Percentiles rank a stretch among this genome's conserved stretches.
phyloP scores from a whole-genome alignment of 768 basidiomycete species.

The Multifurca ochricompacta region DNA sequence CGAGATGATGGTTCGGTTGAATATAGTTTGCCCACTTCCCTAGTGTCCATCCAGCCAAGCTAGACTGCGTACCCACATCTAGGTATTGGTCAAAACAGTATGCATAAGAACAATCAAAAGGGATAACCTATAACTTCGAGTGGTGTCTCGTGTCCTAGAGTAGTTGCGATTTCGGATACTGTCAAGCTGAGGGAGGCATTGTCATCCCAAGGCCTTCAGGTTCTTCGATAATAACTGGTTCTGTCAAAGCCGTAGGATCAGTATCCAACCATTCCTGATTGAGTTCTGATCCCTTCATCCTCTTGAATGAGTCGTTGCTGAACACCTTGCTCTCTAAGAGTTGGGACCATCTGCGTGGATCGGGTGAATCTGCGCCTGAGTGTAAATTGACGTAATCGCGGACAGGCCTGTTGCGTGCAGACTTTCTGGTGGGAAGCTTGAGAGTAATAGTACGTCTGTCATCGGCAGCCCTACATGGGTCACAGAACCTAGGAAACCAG shows the following conservation, averaged over 20 bases:
- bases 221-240: slow-evolving; percentile 73
- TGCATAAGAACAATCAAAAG: background rate
- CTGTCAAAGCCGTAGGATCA: slow-evolving; percentile 66
- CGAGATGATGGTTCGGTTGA: slow-evolving; percentile 54
- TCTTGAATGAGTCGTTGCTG: slow-evolving; percentile 52
- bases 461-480: slow-evolving; percentile 51
- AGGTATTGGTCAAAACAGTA: slow-evolving; percentile 6
- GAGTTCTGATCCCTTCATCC: slow-evolving; percentile 62
- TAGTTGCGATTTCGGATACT: slow-evolving; percentile 71
- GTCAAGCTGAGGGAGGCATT: slow-evolving; percentile 71
- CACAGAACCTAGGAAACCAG: slow-evolving; percentile 53
- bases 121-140: slow-evolving; percentile 86
- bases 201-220: slow-evolving; percentile 85
- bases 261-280: slow-evolving; percentile 65
- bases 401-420: slow-evolving; percentile 62
- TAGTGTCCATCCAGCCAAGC: slow-evolving; percentile 80
- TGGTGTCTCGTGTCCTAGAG: slow-evolving; percentile 68
- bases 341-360: slow-evolving; percentile 52
- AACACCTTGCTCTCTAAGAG: slow-evolving; percentile 64
- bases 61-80: slow-evolving; percentile 89
- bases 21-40: slow-evolving; percentile 86
- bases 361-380: slow-evolving; percentile 54
- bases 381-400: slow-evolving; percentile 77
- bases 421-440: slow-evolving; percentile 76
- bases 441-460: slow-evolving; percentile 57